These are phyloP conservation scores for Arthrobotrys iridis DNA, from an alignment of 2,329 filamentous ascomycete species.

Conservation along the genomic window DNA sequence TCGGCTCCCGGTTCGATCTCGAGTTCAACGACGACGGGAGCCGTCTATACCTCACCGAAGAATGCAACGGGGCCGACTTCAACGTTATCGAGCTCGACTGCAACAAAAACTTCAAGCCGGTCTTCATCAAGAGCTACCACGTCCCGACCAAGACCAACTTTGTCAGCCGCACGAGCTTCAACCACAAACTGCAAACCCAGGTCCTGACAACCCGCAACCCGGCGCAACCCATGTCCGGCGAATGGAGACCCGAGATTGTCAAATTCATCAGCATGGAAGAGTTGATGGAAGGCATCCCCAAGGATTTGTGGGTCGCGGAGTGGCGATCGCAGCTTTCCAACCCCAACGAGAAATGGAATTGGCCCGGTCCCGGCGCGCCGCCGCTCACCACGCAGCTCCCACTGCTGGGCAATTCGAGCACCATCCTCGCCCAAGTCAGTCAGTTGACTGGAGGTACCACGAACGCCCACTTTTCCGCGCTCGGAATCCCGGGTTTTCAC, in stretches of 20 bases:
- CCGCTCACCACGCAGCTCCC: background rate
- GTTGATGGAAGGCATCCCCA: conserved; percentile 38
- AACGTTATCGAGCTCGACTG: conserved; percentile 38
- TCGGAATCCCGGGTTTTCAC: conserved; percentile 32
- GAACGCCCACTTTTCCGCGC: background rate
- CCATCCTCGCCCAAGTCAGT: conserved; percentile 5
- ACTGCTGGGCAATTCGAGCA: background rate
- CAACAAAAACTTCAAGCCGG: conserved; percentile 34
- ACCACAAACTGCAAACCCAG: conserved; percentile 33
- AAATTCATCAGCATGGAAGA: conserved; percentile 47
- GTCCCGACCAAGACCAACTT: conserved; percentile 34
- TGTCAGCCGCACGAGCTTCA: conserved; percentile 43
- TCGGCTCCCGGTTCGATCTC: conserved; percentile 25
- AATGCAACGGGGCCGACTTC: conserved; percentile 47
- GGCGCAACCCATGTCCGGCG: conserved; percentile 29
- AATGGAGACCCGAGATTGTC: conserved; percentile 43
- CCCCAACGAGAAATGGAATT: conserved; percentile 41
- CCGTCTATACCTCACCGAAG: conserved; percentile 36
- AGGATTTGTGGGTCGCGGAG: conserved; percentile 28
- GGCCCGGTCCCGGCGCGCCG: conserved; percentile 11
- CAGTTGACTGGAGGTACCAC: background rate
- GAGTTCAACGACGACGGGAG: conserved; percentile 41
- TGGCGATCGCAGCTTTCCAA: conserved; percentile 39
- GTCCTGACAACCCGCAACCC: conserved; percentile 31
- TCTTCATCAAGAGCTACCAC: conserved; percentile 40